Evolutionary conservation across 371 early-diverging fungal species (phyloP), one percentile per base, ranked within the genome.

Genomic region (Homolaphlyctis polyrhiza): DNA sequence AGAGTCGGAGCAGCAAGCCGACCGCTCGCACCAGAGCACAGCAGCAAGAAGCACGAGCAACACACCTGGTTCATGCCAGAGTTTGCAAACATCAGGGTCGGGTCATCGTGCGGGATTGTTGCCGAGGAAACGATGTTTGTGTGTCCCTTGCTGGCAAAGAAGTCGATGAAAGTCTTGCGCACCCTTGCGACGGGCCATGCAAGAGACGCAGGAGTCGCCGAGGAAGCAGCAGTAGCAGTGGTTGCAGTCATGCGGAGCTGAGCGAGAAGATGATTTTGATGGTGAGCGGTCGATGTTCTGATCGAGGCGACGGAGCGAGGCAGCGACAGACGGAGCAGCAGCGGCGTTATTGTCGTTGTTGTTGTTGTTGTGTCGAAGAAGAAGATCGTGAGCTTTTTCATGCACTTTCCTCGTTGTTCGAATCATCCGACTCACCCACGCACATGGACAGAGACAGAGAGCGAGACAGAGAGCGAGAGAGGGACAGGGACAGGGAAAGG

Each of bases 31-130:
- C n/a, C n/a, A n/a, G n/a, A n/a, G n/a, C n/a, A n/a, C n/a, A n/a
- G n/a, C n/a, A n/a, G 39, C 39, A 39, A 18, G 39, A 8, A 39
- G 39, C 39, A 39, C 8, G 39, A 39, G 39, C 39, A 39, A 39
- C 39, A 39, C 82, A 87, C 89, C 84, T 99, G 99, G 72, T 96
- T 96, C 99, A 99, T 99, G 69, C 99, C 99, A 61, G 99, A 94
- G 83, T 99, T 99, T 66, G 98, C 93, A 70, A 99, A 99, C 62
- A 99, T 86, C 47, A 99, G 87, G 4, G 99, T 96, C 52, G 95
- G 97, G 72, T 99, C 99, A 71, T 98, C 95, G 71, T 89, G 88
- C 29, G 99, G 99, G 69, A 99, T 85, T 1, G 99, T 96, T 0
- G 97, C 81, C 28, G 95, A 95, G 18, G 96, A 96, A 33, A 91